A percentile compares a stretch with the other conserved stretches of the same genome.
Evolutionary conservation across 2,329 filamentous ascomycete genomes (phyloP).

Genomic region (Rutstroemia sp.): DNA sequence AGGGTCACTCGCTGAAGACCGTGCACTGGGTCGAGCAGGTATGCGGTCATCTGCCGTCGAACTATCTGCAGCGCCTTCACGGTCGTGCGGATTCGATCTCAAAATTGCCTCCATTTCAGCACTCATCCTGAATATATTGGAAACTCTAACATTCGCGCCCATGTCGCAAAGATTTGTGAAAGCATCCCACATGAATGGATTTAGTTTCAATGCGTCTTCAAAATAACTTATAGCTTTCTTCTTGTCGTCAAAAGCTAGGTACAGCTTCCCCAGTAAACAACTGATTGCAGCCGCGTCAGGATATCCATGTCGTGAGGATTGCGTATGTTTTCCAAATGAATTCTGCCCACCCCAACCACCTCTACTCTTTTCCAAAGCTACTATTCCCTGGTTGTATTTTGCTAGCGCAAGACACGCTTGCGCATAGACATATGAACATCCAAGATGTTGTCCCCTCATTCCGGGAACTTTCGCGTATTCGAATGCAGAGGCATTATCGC

Average conservation of each 20-base stretch:
- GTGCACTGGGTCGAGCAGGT: slow-evolving; percentile 13
- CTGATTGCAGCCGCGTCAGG: slow-evolving; percentile 81
- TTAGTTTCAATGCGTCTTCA: slow-evolving; percentile 79
- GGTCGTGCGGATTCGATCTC: slow-evolving; percentile 23
- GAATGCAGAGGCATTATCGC: slow-evolving; percentile 78
- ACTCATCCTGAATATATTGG: slow-evolving; percentile 78
- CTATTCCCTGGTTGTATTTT: slow-evolving; percentile 71
- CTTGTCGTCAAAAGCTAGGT: slow-evolving; percentile 71
- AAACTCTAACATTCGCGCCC: slow-evolving; percentile 72
- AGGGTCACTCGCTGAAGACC: slow-evolving; percentile 20
- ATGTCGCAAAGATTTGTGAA: slow-evolving; percentile 83
- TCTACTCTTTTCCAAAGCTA: slow-evolving; percentile 75
- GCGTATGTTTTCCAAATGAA: slow-evolving; percentile 75
- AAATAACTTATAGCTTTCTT: slow-evolving; percentile 81
- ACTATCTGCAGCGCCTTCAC: not conserved
- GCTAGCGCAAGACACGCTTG: slow-evolving; percentile 79
- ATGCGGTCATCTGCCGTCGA: not conserved
- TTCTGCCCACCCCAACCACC: slow-evolving; percentile 68
- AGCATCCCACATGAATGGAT: slow-evolving; percentile 98
- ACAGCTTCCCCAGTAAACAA: slow-evolving; percentile 81
- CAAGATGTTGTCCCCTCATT: slow-evolving; percentile 66
- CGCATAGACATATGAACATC: slow-evolving; percentile 86
- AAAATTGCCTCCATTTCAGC: slow-evolving; percentile 51
- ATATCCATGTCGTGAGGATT: slow-evolving; percentile 63
- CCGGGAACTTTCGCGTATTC: slow-evolving; percentile 70